Percentiles rank a stretch among this genome's conserved stretches.
Conservation (phyloP, 192 early-diverging fungal genomes). For the Bifiguratus adelaidae region DNA sequence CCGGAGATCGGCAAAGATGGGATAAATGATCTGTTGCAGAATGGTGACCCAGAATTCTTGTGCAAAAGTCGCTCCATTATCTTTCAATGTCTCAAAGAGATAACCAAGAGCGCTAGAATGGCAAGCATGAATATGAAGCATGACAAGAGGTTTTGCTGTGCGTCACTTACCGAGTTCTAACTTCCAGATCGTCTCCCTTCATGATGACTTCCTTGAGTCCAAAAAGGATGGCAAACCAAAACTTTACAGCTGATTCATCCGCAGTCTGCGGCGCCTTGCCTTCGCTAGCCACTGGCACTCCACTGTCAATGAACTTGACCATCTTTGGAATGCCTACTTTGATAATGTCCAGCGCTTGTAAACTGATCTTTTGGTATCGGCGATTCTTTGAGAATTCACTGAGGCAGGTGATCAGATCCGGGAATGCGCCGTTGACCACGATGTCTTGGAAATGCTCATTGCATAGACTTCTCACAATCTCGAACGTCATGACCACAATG, state of each 20-base stretch:
- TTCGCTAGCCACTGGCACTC: slow-evolving; percentile 1
- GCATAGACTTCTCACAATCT: slow-evolving; percentile 48
- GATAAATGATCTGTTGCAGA: slow-evolving; percentile 75
- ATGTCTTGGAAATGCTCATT: slow-evolving; percentile 54
- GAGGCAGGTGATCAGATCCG: slow-evolving; percentile 40
- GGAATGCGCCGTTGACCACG: slow-evolving; percentile 45
- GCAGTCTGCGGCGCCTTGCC: slow-evolving; percentile 16
- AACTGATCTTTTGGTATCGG: slow-evolving; percentile 50
- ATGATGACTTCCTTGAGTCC: slow-evolving; percentile 84
- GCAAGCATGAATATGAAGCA: not conserved
- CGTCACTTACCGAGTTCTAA: slow-evolving; percentile 51
- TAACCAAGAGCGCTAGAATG: slow-evolving; percentile 54
- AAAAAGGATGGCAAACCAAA: slow-evolving; percentile 84
- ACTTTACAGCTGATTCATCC: slow-evolving; percentile 51
- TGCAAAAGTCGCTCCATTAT: slow-evolving; percentile 64
- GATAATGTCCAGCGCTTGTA: slow-evolving; percentile 27
- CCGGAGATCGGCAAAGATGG: slow-evolving; percentile 82
- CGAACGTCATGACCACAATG: slow-evolving; percentile 68
- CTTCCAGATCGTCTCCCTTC: slow-evolving; percentile 85
- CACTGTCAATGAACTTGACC: slow-evolving; percentile 20
- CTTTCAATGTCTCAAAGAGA: slow-evolving; percentile 77
- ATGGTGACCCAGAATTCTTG: slow-evolving; percentile 74
- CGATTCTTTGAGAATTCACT: slow-evolving; percentile 62
- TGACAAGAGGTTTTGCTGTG: not conserved
- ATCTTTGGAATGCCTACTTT: slow-evolving; percentile 18